phyloP scores from a whole-genome alignment of 1,284 basidiomycete genomes.

The Ceratobasidium sp. region DNA sequence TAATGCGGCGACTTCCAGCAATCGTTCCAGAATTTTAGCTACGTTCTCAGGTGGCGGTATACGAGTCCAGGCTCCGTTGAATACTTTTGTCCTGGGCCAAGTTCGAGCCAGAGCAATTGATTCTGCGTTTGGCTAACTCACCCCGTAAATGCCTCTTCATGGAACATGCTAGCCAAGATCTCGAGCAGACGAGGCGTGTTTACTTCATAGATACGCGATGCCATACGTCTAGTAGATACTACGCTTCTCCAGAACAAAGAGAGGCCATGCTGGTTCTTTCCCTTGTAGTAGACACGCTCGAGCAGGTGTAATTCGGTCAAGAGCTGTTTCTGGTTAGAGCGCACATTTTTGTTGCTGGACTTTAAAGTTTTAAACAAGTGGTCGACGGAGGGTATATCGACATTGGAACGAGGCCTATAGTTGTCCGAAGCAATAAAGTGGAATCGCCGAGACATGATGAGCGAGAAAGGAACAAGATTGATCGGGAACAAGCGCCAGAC shows the following conservation, averaged over 20 bases:
- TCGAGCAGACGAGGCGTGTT: conserved; percentile 62
- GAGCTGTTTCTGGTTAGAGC: conserved; percentile 61
- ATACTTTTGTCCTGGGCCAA: conserved; percentile 48
- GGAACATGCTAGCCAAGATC: conserved; percentile 69
- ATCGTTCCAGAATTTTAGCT: conserved; percentile 44
- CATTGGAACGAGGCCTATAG: conserved; percentile 30
- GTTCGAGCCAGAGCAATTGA: conserved; percentile 12
- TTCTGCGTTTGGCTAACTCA: conserved; percentile 55
- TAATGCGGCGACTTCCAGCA: conserved; percentile 45
- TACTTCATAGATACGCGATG: conserved; percentile 63
- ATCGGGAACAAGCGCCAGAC: conserved; percentile 36
- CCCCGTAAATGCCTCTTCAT: conserved; percentile 62
- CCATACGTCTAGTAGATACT: conserved; percentile 70
- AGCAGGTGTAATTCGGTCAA: conserved; percentile 70
- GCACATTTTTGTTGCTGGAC: conserved; percentile 64
- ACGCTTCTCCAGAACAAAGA: conserved; percentile 78
- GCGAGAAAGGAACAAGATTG: not conserved
- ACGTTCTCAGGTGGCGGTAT: conserved; percentile 49
- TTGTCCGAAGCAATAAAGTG: conserved; percentile 35
- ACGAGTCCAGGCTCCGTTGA: conserved; percentile 51
- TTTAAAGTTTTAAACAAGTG: conserved; percentile 71
- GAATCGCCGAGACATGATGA: conserved; percentile 20
- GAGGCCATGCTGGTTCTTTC: conserved; percentile 80
- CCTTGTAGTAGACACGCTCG: conserved; percentile 79
- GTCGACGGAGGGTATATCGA: conserved; percentile 22